Evolutionary conservation across 331 rosid genomes (phyloP), one percentile per base, ranked within the genome.

Genomic region (Stylosanthes scabra): DNA sequence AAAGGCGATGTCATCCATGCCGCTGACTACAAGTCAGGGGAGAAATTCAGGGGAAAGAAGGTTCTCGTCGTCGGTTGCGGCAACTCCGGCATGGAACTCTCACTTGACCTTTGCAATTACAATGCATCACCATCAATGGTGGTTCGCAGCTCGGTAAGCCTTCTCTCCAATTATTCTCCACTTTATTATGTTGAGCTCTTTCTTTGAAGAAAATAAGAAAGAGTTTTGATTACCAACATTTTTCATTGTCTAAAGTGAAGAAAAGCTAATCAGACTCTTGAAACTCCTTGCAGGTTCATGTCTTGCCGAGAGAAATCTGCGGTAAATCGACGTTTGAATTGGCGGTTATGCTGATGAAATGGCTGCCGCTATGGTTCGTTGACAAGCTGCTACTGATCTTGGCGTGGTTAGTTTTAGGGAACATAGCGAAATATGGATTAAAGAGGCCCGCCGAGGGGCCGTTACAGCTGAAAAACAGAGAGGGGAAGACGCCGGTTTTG

Each of bases 31-130:
- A 95, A 88, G 83, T 88, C 98, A 3, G 99, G 99, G 14, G 89
- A 90, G 63, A 76, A 67, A 11, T 92, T 76, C 79, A 82, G 68
- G 31, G 96, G 99, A 49, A 84, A 95, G 96, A 95, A 90, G 72
- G 99, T 95, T 0, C 84, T 95, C 1, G 98, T 95, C 27, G 97
- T 95, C 16, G 99, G 99, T 3, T 87, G 97, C 62, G 99, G 99
- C 0, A 95, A 95, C 63, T 95, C 99, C 1, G 99, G 99, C 62
- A 95, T 95, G 99, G 99, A 95, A 49, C 77, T 95, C 62, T 90
- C 99, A 0, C 97, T 95, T 15, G 99, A 95, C 78, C 94, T 95
- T 41, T 87, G 86, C 82, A 92, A 90, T 81, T 86, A 95, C 85
- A 85, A 83, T 84, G 98, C 99, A 14, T 86, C 81, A 1, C 98